Evolutionary conservation across 345 rosid species (phyloP).

Genomic region (Eutrema heterophyllum): DNA sequence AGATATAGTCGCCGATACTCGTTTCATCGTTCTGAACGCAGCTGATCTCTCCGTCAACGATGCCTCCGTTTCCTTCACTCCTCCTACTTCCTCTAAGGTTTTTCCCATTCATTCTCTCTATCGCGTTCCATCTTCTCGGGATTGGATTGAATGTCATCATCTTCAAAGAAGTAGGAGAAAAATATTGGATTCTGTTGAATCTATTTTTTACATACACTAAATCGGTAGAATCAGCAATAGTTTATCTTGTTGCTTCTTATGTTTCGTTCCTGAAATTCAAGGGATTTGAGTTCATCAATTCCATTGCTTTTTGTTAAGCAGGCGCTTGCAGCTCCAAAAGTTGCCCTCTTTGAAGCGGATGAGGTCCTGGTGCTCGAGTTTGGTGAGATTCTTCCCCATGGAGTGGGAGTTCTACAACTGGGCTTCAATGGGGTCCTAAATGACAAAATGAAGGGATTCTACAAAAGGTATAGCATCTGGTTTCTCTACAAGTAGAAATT

Average conservation of each 20-base stretch:
- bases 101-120: not conserved
- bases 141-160: not conserved
- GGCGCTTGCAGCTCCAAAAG: conserved; percentile 51
- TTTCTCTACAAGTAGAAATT: not conserved
- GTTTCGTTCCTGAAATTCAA: not conserved
- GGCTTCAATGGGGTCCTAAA: conserved; percentile 63
- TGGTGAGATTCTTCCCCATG: conserved; percentile 51
- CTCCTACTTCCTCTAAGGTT: conserved; percentile 51
- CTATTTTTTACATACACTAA: no score
- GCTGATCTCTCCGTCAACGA: conserved; percentile 66
- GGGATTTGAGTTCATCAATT: not conserved
- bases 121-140: not conserved
- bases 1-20: conserved; percentile 52
- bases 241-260: not conserved
- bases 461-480: conserved; percentile 47
- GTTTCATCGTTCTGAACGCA: conserved; percentile 85
- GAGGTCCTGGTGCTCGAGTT: conserved; percentile 81
- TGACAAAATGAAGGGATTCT: conserved; percentile 91
- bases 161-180: not conserved
- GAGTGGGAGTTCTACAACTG: conserved; percentile 61
- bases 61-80: conserved; percentile 51
- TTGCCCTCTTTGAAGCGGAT: conserved; percentile 54
- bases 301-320: conserved; percentile 20
- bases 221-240: not conserved
- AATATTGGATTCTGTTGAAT: not conserved